These are phyloP conservation scores for Aspergillus felis DNA, from an alignment of 2,329 filamentous ascomycete genomes.

Conservation along the genomic window DNA sequence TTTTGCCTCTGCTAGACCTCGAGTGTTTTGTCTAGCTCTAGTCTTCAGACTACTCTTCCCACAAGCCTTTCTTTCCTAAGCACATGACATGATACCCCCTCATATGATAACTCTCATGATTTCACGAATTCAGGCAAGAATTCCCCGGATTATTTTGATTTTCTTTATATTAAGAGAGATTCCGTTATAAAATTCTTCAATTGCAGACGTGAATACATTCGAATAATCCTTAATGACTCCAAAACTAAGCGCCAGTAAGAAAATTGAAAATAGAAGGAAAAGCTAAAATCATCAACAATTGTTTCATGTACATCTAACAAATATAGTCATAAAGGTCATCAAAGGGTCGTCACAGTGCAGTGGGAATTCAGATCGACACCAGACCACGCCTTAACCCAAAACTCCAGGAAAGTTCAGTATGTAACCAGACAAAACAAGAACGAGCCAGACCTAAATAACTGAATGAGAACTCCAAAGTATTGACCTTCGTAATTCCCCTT, in stretches of 20 bases:
- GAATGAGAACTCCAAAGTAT: background rate
- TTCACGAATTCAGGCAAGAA: background rate
- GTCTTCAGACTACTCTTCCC: background rate
- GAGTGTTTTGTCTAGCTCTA: background rate
- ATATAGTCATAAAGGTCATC: constrained; percentile 36
- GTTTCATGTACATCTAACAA: constrained; percentile 39
- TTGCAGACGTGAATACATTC: background rate
- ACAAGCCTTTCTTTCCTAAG: background rate
- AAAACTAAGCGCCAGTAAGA: constrained; percentile 15
- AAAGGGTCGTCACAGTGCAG: constrained; percentile 29
- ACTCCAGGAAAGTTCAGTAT: constrained; percentile 20
- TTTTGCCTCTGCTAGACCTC: background rate
- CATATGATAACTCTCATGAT: background rate
- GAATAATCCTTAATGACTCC: constrained; percentile 9
- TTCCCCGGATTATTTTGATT: background rate
- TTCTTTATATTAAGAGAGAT: background rate
- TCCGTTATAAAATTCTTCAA: background rate
- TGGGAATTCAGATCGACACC: constrained; percentile 24
- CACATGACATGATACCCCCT: constrained; percentile 20
- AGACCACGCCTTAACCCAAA: constrained; percentile 19
- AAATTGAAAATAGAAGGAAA: constrained; percentile 18
- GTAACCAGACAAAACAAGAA: background rate
- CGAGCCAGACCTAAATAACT: background rate
- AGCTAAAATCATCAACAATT: constrained; percentile 30
- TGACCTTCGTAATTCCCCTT: background rate